These are phyloP conservation scores for Hydrangea macrophylla DNA, from an alignment of 148 eudicot genomes.

Conservation along the genomic window DNA sequence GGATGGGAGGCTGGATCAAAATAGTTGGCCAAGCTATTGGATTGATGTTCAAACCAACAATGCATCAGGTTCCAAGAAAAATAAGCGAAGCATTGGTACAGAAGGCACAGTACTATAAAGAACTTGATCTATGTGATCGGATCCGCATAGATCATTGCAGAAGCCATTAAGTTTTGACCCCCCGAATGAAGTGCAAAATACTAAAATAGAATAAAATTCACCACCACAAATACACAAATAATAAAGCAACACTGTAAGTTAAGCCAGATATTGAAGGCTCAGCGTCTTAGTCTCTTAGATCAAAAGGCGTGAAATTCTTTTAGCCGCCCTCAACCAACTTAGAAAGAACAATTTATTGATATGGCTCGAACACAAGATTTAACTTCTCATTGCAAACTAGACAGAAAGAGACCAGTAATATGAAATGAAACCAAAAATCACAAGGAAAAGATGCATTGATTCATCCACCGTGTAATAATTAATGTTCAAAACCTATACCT, in stretches of 20 bases:
- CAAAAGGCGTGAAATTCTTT: not conserved
- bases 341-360: not conserved
- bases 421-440: not conserved
- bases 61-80: not conserved
- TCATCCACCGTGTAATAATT: not conserved
- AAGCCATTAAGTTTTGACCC: not conserved
- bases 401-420: too few species aligned
- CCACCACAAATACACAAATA: not conserved
- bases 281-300: not conserved
- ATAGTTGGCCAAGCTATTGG: not conserved
- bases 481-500: not conserved
- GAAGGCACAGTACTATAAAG: not conserved
- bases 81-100: not conserved
- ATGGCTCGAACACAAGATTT: not conserved
- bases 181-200: not conserved
- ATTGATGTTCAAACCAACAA: not conserved
- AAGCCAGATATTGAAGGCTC: not conserved
- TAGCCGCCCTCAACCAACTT: not conserved
- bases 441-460: not conserved
- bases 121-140: not conserved
- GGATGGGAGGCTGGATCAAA: not conserved
- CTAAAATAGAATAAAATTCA: not conserved
- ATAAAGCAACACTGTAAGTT: not conserved
- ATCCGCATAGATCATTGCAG: not conserved
- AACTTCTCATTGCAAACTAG: not conserved